These are phyloP conservation scores for Diaporthe eres DNA, from an alignment of 2,329 filamentous ascomycete species.

Conservation along the genomic window DNA sequence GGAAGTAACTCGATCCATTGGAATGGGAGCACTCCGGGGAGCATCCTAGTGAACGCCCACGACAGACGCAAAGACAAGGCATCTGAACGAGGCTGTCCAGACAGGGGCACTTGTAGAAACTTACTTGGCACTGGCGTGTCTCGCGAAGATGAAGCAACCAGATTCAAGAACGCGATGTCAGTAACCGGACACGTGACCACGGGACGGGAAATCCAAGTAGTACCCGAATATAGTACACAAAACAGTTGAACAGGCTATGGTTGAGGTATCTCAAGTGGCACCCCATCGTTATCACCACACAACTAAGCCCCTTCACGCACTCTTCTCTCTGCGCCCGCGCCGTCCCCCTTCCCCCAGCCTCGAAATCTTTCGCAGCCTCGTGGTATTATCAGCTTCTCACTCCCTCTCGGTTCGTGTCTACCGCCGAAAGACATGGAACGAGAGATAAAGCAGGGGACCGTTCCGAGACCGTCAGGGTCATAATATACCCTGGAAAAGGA, in stretches of 20 bases:
- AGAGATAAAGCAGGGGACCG: slow-evolving; percentile 43
- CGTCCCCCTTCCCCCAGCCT: not conserved
- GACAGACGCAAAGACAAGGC: not conserved
- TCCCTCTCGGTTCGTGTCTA: slow-evolving; percentile 43
- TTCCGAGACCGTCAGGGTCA: slow-evolving; percentile 40
- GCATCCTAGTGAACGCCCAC: not conserved
- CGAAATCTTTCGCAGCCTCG: slow-evolving; percentile 25
- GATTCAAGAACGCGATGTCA: not conserved
- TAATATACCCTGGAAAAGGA: slow-evolving; percentile 47
- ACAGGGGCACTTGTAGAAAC: not conserved
- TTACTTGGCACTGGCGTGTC: not conserved
- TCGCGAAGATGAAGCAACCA: not conserved
- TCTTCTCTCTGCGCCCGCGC: slow-evolving; percentile 21
- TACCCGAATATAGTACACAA: slow-evolving; percentile 42
- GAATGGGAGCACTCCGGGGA: not conserved
- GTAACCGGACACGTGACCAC: slow-evolving; percentile 12
- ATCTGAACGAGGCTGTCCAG: not conserved
- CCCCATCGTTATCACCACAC: slow-evolving; percentile 39
- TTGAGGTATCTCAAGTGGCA: slow-evolving; percentile 43
- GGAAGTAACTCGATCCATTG: not conserved
- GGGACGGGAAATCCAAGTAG: slow-evolving; percentile 16
- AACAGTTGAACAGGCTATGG: slow-evolving; percentile 43
- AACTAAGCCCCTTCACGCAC: slow-evolving; percentile 22
- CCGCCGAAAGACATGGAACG: slow-evolving; percentile 46
- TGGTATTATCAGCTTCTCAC: slow-evolving; percentile 40